Base-by-base conservation (phyloP, 2,329 filamentous ascomycete genomes). In the Ophiostoma himal-ulmi region DNA sequence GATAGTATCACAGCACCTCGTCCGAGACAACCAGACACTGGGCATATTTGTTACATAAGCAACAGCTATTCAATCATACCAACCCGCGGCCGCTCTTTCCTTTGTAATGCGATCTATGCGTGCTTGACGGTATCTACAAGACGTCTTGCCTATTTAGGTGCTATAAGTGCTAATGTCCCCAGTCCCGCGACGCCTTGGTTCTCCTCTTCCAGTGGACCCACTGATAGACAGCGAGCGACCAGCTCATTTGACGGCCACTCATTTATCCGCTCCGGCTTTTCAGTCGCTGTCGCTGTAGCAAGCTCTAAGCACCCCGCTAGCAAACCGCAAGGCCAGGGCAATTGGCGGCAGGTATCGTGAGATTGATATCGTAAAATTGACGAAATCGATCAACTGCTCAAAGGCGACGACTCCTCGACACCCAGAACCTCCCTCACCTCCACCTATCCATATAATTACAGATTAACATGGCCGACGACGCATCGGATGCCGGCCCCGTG, bases 401-500 rank as follows among this genome's bases (percentile, higher is more conserved):
- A 39, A 5, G 10, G 1, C n/a, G 37, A 26, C 62, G 17, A 41
- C 67, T 26, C 30, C 4, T 26, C 7, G 20, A 39, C 14, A 5
- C 5, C 52, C 26, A 37, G 37, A 5, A 22, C 20, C 41, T 8
- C 30, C 10, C 34, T 14, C 20, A n/a, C 26, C 14, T 2, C 3
- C 22, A 1, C 4, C 17, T 17, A 22, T 36, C 26, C 14, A 64
- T 66, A 30, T 17, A 39, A 30, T 3, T 36, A 14, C 20, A 48
- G 17, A 39, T 20, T 5, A 20, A n/a, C 7, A 65, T 97, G 94
- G 91, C 94, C 76, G 94, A 97, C 81, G 86, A 84, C 74, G 92
- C 91, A 78, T 91, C 93, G 78, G 88, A 89, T 75, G 84, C 87
- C 71, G 84, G 85, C 75, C 86, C 91, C 71, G 91, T 93, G 71